Evolutionary conservation across 768 basidiomycete species (phyloP), one percentile per base, ranked within the genome.

Genomic region (Gyrodon lividus): DNA sequence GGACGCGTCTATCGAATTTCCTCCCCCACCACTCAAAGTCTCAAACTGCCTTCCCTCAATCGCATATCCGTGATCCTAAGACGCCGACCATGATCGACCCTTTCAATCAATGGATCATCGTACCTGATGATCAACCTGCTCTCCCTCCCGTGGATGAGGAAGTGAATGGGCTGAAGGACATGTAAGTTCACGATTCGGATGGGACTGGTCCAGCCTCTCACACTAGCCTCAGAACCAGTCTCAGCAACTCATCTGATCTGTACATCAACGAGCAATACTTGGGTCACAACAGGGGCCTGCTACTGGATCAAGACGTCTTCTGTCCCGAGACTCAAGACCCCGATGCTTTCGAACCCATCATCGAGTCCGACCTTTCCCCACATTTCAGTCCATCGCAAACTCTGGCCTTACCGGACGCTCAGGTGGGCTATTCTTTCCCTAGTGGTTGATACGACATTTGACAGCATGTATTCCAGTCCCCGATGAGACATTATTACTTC

Each of bases 101-200:
- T 0, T 51, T 66, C 22, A 19, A 34, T 4, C 50, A 61, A 6
- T 67, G 54, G 50, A 40, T 67, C 24, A 28, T 24, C 22, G 46
- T 57, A 8, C 54, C 55, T 0, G 61, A 61, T 2, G 63, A 65
- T 47, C 40, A 10, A 0, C 54, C 42, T 6, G 14, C 40, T 4
- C 63, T 65, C 2, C 48, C 59, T 1, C 59, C 63, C 0, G 65
- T 67, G 0, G 64, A 67, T 14, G 65, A 66, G 0, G 63, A 64
- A 0, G 14, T 62, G 0, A 24, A 2, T 5, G 51, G 59, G 0
- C 5, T 67, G 1, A 67, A 51, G 10, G 52, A 55, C 7, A 45
- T 65, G 64, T 66, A 20, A 55, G 65, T 59, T 16, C 9, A 17
- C n/a, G n/a, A 44, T 51, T 16, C 19, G 34, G 13, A 17, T 19